phyloP scores from a whole-genome alignment of 2,329 filamentous ascomycete species.

The Stachybotrys echinatus region DNA sequence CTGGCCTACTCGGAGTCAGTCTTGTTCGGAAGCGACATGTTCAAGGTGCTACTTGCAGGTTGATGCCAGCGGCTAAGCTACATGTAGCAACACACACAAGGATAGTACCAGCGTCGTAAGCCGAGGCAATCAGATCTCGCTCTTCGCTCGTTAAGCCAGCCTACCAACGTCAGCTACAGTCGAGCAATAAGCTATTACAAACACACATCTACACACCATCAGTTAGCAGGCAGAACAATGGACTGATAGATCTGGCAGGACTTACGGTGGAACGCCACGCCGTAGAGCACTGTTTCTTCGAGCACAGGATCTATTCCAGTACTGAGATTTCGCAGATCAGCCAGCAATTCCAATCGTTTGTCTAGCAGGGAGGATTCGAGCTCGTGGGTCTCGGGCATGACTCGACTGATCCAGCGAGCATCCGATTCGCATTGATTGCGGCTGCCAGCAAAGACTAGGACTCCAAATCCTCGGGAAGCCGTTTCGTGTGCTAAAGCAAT shows the following conservation, averaged over 20 bases:
- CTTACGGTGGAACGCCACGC: slow-evolving; percentile 71
- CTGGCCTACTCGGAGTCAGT: slow-evolving; percentile 35
- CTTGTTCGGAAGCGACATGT: background rate
- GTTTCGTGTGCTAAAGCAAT: slow-evolving; percentile 66
- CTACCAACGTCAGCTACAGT: slow-evolving; percentile 22
- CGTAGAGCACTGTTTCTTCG: slow-evolving; percentile 57
- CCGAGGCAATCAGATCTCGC: slow-evolving; percentile 63
- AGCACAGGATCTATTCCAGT: slow-evolving; percentile 63
- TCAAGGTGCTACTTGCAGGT: slow-evolving; percentile 40
- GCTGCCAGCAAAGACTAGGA: slow-evolving; percentile 69
- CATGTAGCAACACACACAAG: slow-evolving; percentile 73
- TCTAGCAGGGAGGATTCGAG: slow-evolving; percentile 45
- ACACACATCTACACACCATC: slow-evolving; percentile 25
- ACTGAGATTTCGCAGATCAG: slow-evolving; percentile 59
- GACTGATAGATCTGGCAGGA: slow-evolving; percentile 5
- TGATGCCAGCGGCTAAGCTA: slow-evolving; percentile 78
- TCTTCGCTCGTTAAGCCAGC: slow-evolving; percentile 71
- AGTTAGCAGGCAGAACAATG: background rate
- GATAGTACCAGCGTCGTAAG: slow-evolving; percentile 63
- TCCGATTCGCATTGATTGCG: slow-evolving; percentile 62
- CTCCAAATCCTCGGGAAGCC: slow-evolving; percentile 62
- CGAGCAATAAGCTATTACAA: background rate
- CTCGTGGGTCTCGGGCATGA: slow-evolving; percentile 49
- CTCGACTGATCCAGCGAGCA: slow-evolving; percentile 62
- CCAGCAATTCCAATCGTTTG: slow-evolving; percentile 57